Conservation (phyloP, 2,329 filamentous ascomycete species). For the Plenodomus tracheiphilus region DNA sequence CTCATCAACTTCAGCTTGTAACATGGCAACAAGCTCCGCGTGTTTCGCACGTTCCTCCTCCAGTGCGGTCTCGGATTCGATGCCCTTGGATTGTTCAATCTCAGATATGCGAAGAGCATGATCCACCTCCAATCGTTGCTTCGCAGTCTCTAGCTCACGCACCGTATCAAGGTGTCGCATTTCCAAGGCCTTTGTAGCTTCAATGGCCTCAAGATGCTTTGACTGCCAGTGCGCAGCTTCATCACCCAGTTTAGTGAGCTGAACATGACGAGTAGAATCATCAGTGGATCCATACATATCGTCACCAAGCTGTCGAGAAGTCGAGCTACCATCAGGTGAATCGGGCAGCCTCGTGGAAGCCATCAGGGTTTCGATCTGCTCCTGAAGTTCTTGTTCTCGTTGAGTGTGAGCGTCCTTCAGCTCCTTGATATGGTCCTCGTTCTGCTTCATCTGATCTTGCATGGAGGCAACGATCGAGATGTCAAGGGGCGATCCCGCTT, state of each 20-base stretch:
- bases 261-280: conserved; percentile 53
- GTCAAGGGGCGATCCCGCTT: conserved; percentile 78
- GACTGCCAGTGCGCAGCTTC: conserved; percentile 75
- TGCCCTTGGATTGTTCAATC: conserved; percentile 34
- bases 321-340: conserved; percentile 19
- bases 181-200: conserved; percentile 73
- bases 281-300: conserved; percentile 24
- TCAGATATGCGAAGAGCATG: conserved; percentile 35
- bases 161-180: conserved; percentile 72
- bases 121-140: conserved; percentile 44
- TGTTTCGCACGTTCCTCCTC: conserved; percentile 49
- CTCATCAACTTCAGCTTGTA: conserved; percentile 77
- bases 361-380: conserved; percentile 71
- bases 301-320: conserved; percentile 15
- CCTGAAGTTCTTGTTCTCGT: conserved; percentile 74
- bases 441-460: conserved; percentile 84
- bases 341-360: conserved; percentile 49
- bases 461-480: conserved; percentile 87
- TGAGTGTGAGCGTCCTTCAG: conserved; percentile 73
- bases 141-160: conserved; percentile 69
- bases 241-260: conserved; percentile 67
- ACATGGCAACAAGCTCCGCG: conserved; percentile 57
- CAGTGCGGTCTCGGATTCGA: conserved; percentile 35
- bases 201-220: conserved; percentile 73
- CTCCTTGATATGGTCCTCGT: conserved; percentile 73